phyloP scores from a whole-genome alignment of 495 filamentous ascomycete species.

The Xylaria acuta region DNA sequence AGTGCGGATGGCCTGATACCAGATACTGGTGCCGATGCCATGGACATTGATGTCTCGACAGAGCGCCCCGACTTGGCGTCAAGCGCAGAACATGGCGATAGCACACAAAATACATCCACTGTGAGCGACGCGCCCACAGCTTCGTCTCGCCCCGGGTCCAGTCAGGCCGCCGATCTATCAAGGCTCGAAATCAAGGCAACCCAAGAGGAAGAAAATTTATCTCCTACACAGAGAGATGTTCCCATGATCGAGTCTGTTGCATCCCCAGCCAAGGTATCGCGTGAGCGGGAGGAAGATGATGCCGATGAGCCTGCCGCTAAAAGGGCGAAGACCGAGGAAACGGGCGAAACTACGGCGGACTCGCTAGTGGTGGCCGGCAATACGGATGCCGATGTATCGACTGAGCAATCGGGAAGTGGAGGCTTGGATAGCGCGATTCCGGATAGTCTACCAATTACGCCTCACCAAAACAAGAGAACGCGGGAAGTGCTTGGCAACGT shows the following conservation, averaged over 20 bases:
- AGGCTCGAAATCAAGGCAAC: conserved; percentile 40
- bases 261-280: conserved; percentile 59
- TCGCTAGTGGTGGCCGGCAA: conserved; percentile 36
- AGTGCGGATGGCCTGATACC: background rate
- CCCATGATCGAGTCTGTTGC: conserved; percentile 44
- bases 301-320: conserved; percentile 80
- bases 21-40: conserved; percentile 31
- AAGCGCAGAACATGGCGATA: conserved; percentile 29
- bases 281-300: conserved; percentile 75
- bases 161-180: conserved; percentile 37
- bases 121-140: conserved; percentile 32
- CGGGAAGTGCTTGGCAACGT: conserved; percentile 66
- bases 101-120: conserved; percentile 38
- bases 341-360: conserved; percentile 33
- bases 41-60: conserved; percentile 41
- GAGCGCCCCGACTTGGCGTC: conserved; percentile 23
- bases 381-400: background rate
- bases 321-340: conserved; percentile 68
- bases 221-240: conserved; percentile 39
- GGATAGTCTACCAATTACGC: conserved; percentile 49
- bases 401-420: conserved; percentile 26
- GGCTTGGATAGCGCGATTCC: conserved; percentile 34
- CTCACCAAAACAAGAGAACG: conserved; percentile 54
- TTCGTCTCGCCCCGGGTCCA: conserved; percentile 36
- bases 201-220: conserved; percentile 29